Conservation (phyloP, 2,329 filamentous ascomycete genomes). For the Helminthosporium solani region DNA sequence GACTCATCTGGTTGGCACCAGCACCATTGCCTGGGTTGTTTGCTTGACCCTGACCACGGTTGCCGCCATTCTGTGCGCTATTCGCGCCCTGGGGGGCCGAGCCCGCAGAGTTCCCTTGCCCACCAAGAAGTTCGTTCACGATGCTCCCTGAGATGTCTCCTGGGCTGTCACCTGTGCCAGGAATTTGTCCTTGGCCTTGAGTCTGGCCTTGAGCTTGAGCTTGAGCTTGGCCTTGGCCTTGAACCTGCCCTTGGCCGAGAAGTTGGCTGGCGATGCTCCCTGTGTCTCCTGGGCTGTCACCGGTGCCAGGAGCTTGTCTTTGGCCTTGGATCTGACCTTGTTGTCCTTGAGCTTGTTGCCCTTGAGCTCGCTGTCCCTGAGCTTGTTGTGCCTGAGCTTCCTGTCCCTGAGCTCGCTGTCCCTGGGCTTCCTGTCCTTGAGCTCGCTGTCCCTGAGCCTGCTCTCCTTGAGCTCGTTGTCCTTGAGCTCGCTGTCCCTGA, state of each 20-base stretch:
- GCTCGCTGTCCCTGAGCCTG: constrained; percentile 3
- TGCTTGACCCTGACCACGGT: constrained; percentile 5
- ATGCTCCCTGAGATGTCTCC: not conserved
- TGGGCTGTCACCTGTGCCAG: not conserved
- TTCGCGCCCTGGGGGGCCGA: constrained; percentile 13
- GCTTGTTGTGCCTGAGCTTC: too few relatives aligned
- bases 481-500: too few relatives aligned
- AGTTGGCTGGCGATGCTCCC: too few relatives aligned
- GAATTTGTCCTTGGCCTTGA: too few relatives aligned
- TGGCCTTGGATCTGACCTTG: too few relatives aligned
- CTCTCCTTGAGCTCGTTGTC: not conserved
- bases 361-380: constrained; percentile 1
- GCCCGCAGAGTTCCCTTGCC: constrained; percentile 11
- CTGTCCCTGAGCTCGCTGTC: not conserved
- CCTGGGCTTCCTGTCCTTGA: not conserved
- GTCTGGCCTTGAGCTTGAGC: too few relatives aligned
- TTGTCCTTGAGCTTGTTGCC: too few relatives aligned
- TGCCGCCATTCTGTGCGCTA: constrained; percentile 13
- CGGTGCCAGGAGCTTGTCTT: not conserved
- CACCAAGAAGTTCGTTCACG: constrained; percentile 21
- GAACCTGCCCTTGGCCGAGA: too few relatives aligned
- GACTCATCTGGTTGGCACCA: constrained; percentile 15
- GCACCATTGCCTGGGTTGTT: constrained; percentile 11
- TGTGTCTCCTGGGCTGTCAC: constrained; percentile 8
- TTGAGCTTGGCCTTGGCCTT: too few relatives aligned